Percentiles rank a stretch among this genome's conserved stretches.
These are phyloP conservation scores for Akanthomyces uredinophilus DNA, from an alignment of 2,329 filamentous ascomycete genomes.

Conservation along the genomic window DNA sequence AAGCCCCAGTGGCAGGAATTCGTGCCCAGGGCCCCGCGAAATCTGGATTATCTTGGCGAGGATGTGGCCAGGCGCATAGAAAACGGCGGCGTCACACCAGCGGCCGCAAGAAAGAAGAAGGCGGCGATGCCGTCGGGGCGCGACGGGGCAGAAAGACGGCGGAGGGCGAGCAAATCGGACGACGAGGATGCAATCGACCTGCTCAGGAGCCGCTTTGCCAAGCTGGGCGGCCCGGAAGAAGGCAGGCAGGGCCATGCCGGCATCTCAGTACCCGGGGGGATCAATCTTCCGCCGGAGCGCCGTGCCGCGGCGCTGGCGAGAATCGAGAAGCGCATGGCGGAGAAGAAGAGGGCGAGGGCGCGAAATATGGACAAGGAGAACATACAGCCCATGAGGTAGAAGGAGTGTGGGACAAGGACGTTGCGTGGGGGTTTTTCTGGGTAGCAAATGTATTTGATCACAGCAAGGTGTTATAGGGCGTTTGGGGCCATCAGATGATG, in stretches of 20 bases:
- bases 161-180: background rate
- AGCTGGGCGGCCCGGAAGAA: slow-evolving; percentile 36
- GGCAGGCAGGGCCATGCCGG: slow-evolving; percentile 29
- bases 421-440: background rate
- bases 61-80: slow-evolving; percentile 27
- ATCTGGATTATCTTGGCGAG: slow-evolving; percentile 33
- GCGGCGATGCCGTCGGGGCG: background rate
- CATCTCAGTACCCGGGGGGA: slow-evolving; percentile 36
- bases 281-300: slow-evolving; percentile 44
- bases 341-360: slow-evolving; percentile 38
- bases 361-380: slow-evolving; percentile 47
- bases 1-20: slow-evolving; percentile 38
- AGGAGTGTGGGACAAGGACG: background rate
- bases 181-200: slow-evolving; percentile 38
- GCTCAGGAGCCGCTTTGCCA: slow-evolving; percentile 40
- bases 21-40: slow-evolving; percentile 36
- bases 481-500: background rate
- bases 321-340: slow-evolving; percentile 48
- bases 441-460: background rate
- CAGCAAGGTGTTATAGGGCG: slow-evolving; percentile 10
- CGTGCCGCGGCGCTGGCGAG: slow-evolving; percentile 50
- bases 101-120: slow-evolving; percentile 15
- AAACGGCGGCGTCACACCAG: slow-evolving; percentile 21
- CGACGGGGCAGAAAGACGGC: background rate
- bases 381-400: slow-evolving; percentile 30